Evolutionary conservation across 192 early-diverging fungal genomes (phyloP).

Genomic region (Mortierella alpina): DNA sequence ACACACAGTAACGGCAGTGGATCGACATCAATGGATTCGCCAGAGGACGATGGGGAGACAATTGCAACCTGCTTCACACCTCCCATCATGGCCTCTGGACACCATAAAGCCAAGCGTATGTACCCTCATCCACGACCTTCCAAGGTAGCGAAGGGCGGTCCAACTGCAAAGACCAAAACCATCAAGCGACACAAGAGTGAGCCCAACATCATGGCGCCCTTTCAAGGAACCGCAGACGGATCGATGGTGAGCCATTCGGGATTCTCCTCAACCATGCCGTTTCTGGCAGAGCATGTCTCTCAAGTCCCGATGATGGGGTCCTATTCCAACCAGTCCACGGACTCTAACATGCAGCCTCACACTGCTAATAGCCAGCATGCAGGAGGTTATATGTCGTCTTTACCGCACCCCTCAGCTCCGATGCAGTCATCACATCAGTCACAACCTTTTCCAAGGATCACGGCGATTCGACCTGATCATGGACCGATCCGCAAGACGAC

Average conservation of each 20-base stretch:
- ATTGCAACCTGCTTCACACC: conserved; percentile 31
- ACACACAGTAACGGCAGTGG: background rate
- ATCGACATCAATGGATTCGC: conserved; percentile 7
- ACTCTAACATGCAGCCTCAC: background rate
- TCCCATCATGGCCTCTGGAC: conserved; percentile 51
- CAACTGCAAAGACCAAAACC: conserved; percentile 38
- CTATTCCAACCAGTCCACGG: background rate
- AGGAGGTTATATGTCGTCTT: background rate
- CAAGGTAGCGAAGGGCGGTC: conserved; percentile 27
- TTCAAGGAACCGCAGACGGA: background rate
- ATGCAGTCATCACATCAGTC: conserved; percentile 4
- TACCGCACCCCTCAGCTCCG: background rate
- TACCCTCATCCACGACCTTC: conserved; percentile 29
- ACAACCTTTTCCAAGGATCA: conserved; percentile 14
- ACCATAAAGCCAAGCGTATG: conserved; percentile 46
- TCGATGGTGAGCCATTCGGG: background rate
- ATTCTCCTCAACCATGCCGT: conserved; percentile 14
- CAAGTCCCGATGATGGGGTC: conserved; percentile 5
- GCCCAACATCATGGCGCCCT: conserved; percentile 12
- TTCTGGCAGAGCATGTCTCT: conserved; percentile 7
- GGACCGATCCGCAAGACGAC: conserved; percentile 43
- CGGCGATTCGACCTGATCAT: conserved; percentile 30
- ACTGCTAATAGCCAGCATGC: background rate
- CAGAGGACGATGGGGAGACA: conserved; percentile 38
- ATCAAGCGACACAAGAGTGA: conserved; percentile 47